A percentile compares a stretch with the other conserved stretches of the same genome.
These are phyloP conservation scores for Pseudogymnoascus sp. DNA, from an alignment of 2,329 filamentous ascomycete genomes.

Conservation along the genomic window DNA sequence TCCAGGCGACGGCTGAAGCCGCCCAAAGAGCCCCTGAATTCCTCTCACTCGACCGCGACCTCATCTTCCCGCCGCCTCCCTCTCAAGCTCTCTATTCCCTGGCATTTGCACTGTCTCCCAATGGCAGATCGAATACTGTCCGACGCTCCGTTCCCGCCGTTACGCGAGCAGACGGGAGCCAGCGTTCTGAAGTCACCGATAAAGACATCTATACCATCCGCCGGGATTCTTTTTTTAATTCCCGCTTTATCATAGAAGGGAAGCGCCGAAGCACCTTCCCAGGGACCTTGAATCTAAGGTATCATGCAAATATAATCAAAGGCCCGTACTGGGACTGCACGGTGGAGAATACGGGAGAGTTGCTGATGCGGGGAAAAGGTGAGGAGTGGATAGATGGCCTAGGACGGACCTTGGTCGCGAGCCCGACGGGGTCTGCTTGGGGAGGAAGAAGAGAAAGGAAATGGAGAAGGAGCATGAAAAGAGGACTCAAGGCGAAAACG, in stretches of 20 bases:
- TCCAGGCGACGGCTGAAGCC: background rate
- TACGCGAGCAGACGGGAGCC: background rate
- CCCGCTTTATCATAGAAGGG: background rate
- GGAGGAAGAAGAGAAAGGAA: slow-evolving; percentile 5
- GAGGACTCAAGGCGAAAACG: background rate
- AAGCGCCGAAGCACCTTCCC: slow-evolving; percentile 5
- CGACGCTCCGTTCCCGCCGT: slow-evolving; percentile 4
- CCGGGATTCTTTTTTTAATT: background rate
- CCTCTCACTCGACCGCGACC: slow-evolving; percentile 6
- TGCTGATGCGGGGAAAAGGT: background rate
- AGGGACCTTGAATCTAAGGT: background rate
- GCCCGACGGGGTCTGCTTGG: background rate
- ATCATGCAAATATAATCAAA: background rate
- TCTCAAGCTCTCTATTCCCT: slow-evolving; percentile 9
- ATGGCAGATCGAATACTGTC: background rate
- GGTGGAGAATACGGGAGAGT: background rate
- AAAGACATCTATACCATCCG: slow-evolving; percentile 1
- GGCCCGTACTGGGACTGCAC: background rate
- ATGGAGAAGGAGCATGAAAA: slow-evolving; percentile 6
- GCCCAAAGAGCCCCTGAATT: background rate
- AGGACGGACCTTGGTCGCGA: background rate
- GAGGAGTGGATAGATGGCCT: slow-evolving; percentile 10
- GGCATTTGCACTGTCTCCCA: background rate
- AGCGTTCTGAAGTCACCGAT: slow-evolving; percentile 3
- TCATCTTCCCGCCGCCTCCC: slow-evolving; percentile 1